Base-by-base conservation (phyloP, 495 filamentous ascomycete genomes). In the Rhizodiscina lignyota region DNA sequence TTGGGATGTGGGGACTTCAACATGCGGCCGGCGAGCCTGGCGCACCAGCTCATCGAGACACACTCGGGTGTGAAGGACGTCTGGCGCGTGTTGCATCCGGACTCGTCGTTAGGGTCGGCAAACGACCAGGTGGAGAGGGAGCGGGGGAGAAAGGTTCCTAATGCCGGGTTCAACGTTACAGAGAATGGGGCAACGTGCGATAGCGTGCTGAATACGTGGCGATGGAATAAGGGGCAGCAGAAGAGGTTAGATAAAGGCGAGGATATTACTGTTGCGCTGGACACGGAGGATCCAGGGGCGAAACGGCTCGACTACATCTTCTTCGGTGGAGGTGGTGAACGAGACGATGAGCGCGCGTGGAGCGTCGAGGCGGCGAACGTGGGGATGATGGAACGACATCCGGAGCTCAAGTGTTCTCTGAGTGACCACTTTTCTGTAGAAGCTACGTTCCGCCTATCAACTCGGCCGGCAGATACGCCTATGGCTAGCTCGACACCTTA, bases 261-360 rank as follows among this genome's bases (percentile, higher is more conserved):
- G 27, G 65, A 71, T 5, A 51, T 67, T 4, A 42, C 45, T 2
- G 54, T 81, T 0, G 61, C 83, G 13, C 57, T 65, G 0, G 64
- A 77, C 23, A 70, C 62, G 1, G 51, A 58, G 3, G 85, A 94
- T 52, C 72, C 71, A 3, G 60, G 63, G 19, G 91, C 77, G 4
- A 86, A 92, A 53, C 62, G 89, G 15, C 65, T 96, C n/a, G 91
- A 97, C 56, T 97, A 96, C 58, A 80, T 96, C 42, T 97, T 97
- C 50, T 62, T 78, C 6, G 66, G 40, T 20, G 39, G 37, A 21
- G 56, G 45, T 18, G 24, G 24, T 6, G n/a, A n/a, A n/a, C n/a
- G n/a, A n/a, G n/a, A n/a, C n/a, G 24, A 27, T 8, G 24, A 27
- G 13, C 8, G 13, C 8, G 52, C 53, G 21, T 94, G 84, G 77